Evolutionary conservation across 108 stramenopile genomes (phyloP), one percentile per base, ranked within the genome.

Genomic region (Skeletonema marinoi): DNA sequence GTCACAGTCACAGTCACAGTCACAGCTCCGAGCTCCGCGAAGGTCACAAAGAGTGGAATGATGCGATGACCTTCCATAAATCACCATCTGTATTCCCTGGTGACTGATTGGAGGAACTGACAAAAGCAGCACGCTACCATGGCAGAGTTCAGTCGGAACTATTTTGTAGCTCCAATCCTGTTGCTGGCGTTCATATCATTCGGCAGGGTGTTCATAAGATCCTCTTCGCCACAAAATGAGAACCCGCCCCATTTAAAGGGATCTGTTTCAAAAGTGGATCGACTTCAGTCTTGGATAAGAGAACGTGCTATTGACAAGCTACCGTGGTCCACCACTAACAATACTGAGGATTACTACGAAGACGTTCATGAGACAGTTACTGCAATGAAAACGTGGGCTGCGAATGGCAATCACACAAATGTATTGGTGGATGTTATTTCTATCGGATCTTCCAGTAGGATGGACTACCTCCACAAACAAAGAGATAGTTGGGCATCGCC

Each of bases 221-320:
- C 51, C 16, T n/a, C 17, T 3, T 1, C 19, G 54, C 11, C 10
- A 46, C 25, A 25, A 12, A 29, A 29, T 56, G 54, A 56, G 54
- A 56, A 10, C n/a, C 9, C 54, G 0, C 54, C 54, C 0, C 21
- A 25, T 9, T 36, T 76, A 60, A 60, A 76, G n/a, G 75, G 67
- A 42, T 32, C 67, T 2, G 67, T 62, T 11, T 44, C 56, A 6
- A 68, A 76, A 33, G 75, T 67, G 2, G 67, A 76, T 35, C 65
- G 75, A 44, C 60, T 62, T 60, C 58, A 46, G 6, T 68, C 66
- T 16, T 76, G 66, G 66, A 29, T 76, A 36, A 68, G 67, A 68
- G 65, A 76, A 19, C 39, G 60, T 16, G 75, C 74, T 1, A 75
- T 75, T 38, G 74, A 58, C 11, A 75, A 67, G 19, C 35, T 76